phyloP scores from a whole-genome alignment of 495 filamentous ascomycete genomes.

The Talaromyces wortmannii region DNA sequence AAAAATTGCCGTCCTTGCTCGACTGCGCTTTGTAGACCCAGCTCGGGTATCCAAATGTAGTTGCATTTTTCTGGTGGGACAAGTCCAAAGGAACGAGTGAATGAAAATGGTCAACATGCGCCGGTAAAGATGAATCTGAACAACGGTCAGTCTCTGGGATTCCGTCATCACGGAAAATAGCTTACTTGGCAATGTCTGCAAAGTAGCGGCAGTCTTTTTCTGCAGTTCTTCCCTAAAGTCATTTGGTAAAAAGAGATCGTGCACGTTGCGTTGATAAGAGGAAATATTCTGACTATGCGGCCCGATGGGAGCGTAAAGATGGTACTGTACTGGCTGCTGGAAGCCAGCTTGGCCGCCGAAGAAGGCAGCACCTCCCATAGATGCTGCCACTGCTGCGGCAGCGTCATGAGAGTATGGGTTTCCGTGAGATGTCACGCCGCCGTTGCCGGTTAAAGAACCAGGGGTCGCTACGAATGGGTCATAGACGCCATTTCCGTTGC shows the following conservation, averaged over 20 bases:
- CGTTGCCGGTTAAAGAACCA: constrained; percentile 43
- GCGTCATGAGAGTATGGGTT: constrained; percentile 65
- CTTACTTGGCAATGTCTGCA: constrained; percentile 77
- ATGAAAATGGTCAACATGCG: constrained; percentile 76
- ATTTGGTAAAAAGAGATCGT: constrained; percentile 87
- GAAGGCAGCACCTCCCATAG: constrained; percentile 44
- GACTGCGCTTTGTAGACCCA: constrained; percentile 97
- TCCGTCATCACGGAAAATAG: neutral
- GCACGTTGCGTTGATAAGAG: constrained; percentile 74
- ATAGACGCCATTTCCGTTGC: constrained; percentile 34
- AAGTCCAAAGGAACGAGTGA: constrained; percentile 87
- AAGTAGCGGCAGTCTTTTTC: constrained; percentile 76
- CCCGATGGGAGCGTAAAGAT: constrained; percentile 86
- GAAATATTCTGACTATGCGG: constrained; percentile 70
- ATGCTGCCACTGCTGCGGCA: constrained; percentile 32
- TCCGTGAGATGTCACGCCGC: constrained; percentile 33
- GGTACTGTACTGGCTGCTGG: constrained; percentile 79
- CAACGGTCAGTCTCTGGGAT: constrained; percentile 5
- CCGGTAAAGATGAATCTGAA: constrained; percentile 62
- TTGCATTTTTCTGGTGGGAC: constrained; percentile 64
- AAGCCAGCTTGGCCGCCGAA: constrained; percentile 46
- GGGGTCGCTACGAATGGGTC: constrained; percentile 58
- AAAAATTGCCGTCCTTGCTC: constrained; percentile 75
- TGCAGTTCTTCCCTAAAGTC: constrained; percentile 80
- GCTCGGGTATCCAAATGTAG: constrained; percentile 75